Percentiles rank a stretch among this genome's conserved stretches.
These are phyloP conservation scores for Medicago arabica DNA, from an alignment of 306 rosid species.

Conservation along the genomic window DNA sequence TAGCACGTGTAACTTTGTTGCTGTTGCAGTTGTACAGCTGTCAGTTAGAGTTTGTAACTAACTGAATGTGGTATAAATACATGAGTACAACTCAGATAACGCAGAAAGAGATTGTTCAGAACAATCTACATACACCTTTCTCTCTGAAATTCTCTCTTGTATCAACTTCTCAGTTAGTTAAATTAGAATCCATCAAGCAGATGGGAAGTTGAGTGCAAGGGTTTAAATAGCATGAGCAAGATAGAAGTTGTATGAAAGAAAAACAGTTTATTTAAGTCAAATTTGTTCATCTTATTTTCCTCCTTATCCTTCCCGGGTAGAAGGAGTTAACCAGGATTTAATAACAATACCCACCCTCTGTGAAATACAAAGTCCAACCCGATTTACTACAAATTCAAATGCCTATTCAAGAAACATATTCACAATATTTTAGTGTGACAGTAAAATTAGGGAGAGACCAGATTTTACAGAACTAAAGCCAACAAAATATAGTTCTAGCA, in stretches of 20 bases:
- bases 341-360: slow-evolving; percentile 5
- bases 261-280: slow-evolving; percentile 18
- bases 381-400: slow-evolving; percentile 23
- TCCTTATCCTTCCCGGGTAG: slow-evolving; percentile 2
- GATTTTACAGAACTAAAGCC: slow-evolving; percentile 15
- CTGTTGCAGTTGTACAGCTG: background rate
- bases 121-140: background rate
- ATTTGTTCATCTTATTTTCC: slow-evolving; percentile 4
- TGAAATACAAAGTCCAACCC: slow-evolving; percentile 24
- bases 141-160: background rate
- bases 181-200: background rate
- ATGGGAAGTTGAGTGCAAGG: slow-evolving; percentile 2
- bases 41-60: slow-evolving; percentile 4
- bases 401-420: slow-evolving; percentile 13
- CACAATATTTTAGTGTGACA: slow-evolving; percentile 7
- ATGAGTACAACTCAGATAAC: background rate
- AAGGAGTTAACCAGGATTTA: background rate
- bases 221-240: slow-evolving; percentile 13
- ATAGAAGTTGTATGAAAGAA: background rate
- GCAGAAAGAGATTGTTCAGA: background rate
- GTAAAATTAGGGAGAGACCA: slow-evolving; percentile 6
- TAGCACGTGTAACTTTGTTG: background rate
- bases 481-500: slow-evolving; percentile 28
- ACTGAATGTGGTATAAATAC: background rate
- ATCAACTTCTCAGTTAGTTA: background rate